Evolutionary conservation across 2,329 filamentous ascomycete genomes (phyloP), one percentile per base, ranked within the genome.

Genomic region (Westerdykella ornata): DNA sequence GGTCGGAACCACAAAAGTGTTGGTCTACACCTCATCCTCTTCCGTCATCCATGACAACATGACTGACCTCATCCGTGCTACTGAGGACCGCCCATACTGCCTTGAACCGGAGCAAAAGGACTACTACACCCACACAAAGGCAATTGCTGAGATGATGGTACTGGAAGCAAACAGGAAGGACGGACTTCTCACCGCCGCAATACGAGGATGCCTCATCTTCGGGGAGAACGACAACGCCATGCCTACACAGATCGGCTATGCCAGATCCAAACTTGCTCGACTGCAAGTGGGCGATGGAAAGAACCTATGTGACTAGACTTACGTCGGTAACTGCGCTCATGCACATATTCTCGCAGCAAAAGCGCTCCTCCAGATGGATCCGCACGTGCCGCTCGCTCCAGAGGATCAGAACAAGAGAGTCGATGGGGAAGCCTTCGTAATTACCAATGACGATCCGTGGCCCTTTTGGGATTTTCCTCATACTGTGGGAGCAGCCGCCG

Each of bases 101-200:
- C 43, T 37, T 13, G 14, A 22, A 8, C 50, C 48, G 3, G 26
- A 45, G 16, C 48, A 58, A 37, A 37, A 37, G 4, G 40, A 39
- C 13, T 41, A 31, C 20, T 57, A 59, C 40, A 42, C 46, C n/a
- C 46, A 52, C 31, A 53, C 53, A 14, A 57, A 57, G 32, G 53
- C 49, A 9, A 22, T 56, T 9, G 54, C 47, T 3, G 53, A 57
- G 29, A 33, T 34, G 2, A 34, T 52, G 7, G 38, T 53, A 7
- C 43, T 54, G 3, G 29, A 19, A 3, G 46, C 44, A n/a, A 56
- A 56, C 26, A 31, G 43, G n/a, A 16, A 33, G 2, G 8, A 15
- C 12, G 45, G 49, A 3, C 19, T 53, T 17, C 39, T 44, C 5
- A 54, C 50, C 1, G 29, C 15, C 11, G 36, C 43, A 5, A 49